Evolutionary conservation across 352 stramenopile genomes (phyloP).

Genomic region (Phytophthora cryptogea): DNA sequence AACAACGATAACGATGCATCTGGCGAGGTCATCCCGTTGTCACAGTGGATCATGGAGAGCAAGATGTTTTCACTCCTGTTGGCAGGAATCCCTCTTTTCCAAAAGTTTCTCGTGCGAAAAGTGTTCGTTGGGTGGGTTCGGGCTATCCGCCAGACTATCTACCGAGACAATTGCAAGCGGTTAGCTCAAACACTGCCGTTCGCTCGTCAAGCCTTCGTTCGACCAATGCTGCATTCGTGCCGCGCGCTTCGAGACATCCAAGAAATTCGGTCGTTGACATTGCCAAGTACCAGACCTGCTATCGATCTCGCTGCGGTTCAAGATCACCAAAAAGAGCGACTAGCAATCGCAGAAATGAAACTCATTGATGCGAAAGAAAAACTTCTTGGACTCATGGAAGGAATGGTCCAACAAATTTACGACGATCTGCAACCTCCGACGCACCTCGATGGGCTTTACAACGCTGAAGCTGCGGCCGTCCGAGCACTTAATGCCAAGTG

Average conservation of each 20-base stretch:
- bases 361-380: constrained; percentile 73
- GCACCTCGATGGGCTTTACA: constrained; percentile 57
- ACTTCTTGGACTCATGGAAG: constrained; percentile 49
- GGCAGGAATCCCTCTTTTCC: constrained; percentile 72
- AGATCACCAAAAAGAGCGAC: constrained; percentile 50
- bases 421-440: constrained; percentile 45
- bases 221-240: constrained; percentile 46
- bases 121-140: constrained; percentile 56
- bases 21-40: constrained; percentile 61
- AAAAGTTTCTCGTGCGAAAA: constrained; percentile 70
- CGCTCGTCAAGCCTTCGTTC: constrained; percentile 42
- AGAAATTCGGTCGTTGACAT: constrained; percentile 40
- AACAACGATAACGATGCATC: constrained; percentile 39
- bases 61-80: constrained; percentile 75
- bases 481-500: constrained; percentile 58
- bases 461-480: constrained; percentile 42
- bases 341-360: constrained; percentile 50
- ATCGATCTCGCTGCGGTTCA: constrained; percentile 42
- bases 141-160: constrained; percentile 46
- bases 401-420: constrained; percentile 56
- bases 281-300: constrained; percentile 39
- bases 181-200: constrained; percentile 44
- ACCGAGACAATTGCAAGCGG: constrained; percentile 40
- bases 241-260: constrained; percentile 46
- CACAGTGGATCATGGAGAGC: constrained; percentile 77